Evolutionary conservation across 139 green algal species (phyloP).

Genomic region (Chlorella vulgaris): DNA sequence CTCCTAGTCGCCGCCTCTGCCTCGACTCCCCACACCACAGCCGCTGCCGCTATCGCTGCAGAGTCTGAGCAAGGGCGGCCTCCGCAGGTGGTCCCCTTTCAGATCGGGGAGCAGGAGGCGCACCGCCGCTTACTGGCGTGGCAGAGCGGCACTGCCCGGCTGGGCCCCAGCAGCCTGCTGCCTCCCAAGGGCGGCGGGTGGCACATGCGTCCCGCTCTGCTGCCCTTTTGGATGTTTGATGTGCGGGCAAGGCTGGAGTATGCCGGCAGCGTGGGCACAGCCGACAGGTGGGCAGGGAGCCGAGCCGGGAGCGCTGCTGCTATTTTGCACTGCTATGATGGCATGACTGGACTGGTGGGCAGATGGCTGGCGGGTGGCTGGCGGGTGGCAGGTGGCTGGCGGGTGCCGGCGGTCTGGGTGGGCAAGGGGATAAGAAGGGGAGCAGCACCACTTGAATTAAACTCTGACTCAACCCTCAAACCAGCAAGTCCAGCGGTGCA

Average conservation of each 20-base stretch:
- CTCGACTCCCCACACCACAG: no score
- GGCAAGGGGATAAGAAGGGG: no score
- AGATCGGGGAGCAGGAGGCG: conserved; percentile 2
- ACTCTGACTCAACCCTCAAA: no score
- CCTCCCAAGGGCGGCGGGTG: neutral
- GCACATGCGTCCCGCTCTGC: conserved; percentile 38
- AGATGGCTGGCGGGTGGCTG: no score
- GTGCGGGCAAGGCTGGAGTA: conserved; percentile 39
- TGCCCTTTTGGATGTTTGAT: conserved; percentile 67
- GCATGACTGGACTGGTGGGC: neutral
- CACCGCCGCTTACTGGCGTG: conserved; percentile 14
- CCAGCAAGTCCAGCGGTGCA: no score
- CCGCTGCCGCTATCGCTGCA: no score
- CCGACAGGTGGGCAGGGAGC: neutral
- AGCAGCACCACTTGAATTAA: no score
- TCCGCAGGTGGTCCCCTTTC: conserved; percentile 24
- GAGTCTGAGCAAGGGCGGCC: conserved; percentile 7
- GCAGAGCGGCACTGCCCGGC: conserved; percentile 12
- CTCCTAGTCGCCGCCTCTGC: no score
- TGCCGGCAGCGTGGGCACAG: neutral
- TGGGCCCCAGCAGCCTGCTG: conserved; percentile 44
- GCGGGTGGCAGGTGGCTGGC: no score
- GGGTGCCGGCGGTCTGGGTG: no score
- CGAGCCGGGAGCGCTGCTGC: neutral
- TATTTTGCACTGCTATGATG: neutral